phyloP scores from a whole-genome alignment of 768 basidiomycete genomes.

The Russula griseocarnosa region DNA sequence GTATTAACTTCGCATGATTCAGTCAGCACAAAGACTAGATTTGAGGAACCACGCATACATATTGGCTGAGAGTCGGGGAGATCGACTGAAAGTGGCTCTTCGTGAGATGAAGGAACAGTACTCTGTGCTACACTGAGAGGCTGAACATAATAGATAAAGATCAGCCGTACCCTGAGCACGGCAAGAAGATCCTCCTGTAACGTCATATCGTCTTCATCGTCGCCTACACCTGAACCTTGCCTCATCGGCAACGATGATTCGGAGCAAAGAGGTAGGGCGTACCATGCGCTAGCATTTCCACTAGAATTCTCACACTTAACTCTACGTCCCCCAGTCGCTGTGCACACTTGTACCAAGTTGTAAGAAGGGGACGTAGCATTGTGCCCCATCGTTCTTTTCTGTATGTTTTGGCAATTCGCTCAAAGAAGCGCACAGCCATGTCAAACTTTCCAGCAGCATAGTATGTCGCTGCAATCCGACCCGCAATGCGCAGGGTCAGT shows the following conservation, averaged over 20 bases:
- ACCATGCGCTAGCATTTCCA: constrained; percentile 85
- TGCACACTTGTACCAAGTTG: constrained; percentile 80
- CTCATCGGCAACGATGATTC: not conserved
- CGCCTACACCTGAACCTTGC: constrained; percentile 34
- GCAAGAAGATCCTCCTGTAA: constrained; percentile 70
- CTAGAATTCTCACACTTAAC: constrained; percentile 64
- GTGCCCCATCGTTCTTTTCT: constrained; percentile 77
- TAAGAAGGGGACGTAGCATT: constrained; percentile 69
- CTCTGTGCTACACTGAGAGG: constrained; percentile 45
- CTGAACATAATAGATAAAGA: not conserved
- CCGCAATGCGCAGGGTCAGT: constrained; percentile 86
- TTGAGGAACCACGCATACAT: constrained; percentile 42
- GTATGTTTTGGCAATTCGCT: constrained; percentile 86
- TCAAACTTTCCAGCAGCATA: constrained; percentile 76
- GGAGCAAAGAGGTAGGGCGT: constrained; percentile 25
- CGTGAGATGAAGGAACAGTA: constrained; percentile 58
- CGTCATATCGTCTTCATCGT: constrained; percentile 43
- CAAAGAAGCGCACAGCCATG: constrained; percentile 88
- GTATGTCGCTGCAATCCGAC: constrained; percentile 85
- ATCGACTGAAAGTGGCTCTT: constrained; percentile 57
- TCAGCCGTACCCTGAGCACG: constrained; percentile 56
- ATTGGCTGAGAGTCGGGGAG: constrained; percentile 59
- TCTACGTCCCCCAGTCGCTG: constrained; percentile 74
- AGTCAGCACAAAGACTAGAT: constrained; percentile 16
- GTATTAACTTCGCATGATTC: constrained; percentile 51